Conservation (phyloP, 192 early-diverging fungal species). For the Mortierella alpina region DNA sequence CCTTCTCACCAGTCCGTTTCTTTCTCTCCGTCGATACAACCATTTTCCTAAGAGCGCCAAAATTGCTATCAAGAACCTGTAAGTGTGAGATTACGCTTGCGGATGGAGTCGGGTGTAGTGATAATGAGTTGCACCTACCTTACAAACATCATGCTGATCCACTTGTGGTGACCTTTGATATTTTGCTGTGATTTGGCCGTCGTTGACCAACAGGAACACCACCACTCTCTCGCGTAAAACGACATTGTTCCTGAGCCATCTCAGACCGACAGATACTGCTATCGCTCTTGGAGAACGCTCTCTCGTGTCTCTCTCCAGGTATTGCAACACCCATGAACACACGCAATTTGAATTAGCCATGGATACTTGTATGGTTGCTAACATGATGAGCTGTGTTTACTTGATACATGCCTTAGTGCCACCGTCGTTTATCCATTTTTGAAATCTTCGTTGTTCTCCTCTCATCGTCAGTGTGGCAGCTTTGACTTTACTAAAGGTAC, state of each 20-base stretch:
- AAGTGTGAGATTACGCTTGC: neutral
- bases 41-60: neutral
- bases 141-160: neutral
- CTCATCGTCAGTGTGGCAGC: neutral
- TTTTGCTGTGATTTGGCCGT: too few relatives aligned
- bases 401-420: neutral
- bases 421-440: neutral
- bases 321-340: neutral
- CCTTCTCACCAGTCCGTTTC: neutral
- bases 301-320: neutral
- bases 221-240: neutral
- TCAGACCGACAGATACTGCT: neutral
- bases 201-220: neutral
- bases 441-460: neutral
- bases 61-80: neutral
- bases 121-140: too few relatives aligned
- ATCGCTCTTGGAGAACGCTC: neutral
- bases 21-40: neutral
- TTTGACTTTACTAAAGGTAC: neutral
- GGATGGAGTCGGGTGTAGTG: too few relatives aligned
- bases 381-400: neutral
- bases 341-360: neutral
- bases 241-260: constrained; percentile 1
- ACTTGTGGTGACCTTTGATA: too few relatives aligned
- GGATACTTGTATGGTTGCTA: neutral